Evolutionary conservation across 306 rosid genomes (phyloP).

Genomic region (Hippophae gyantsensis): DNA sequence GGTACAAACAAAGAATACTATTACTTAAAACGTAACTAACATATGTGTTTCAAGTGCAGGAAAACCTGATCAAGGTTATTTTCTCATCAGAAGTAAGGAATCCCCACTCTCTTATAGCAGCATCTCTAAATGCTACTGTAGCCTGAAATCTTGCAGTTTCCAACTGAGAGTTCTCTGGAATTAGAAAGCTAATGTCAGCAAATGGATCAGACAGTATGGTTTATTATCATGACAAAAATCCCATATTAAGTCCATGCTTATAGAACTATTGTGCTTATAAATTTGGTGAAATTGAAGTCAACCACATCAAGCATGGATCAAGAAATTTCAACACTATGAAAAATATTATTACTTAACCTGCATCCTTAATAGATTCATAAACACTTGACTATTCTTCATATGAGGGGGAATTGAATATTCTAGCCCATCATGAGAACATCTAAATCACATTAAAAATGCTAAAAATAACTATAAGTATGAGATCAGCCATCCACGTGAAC

Average conservation of each 20-base stretch:
- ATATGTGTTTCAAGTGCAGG: neutral
- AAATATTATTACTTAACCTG: neutral
- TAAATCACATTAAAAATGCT: no score
- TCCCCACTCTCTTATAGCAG: conserved; percentile 95
- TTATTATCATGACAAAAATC: neutral
- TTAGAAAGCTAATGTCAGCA: conserved; percentile 25
- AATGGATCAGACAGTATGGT: neutral
- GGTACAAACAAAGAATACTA: neutral
- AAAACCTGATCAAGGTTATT: conserved; percentile 72
- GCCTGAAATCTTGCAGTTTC: conserved; percentile 91
- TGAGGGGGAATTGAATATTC: no score
- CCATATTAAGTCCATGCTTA: neutral
- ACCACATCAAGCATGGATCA: neutral
- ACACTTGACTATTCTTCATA: neutral
- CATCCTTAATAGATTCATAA: neutral
- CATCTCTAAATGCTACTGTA: conserved; percentile 80
- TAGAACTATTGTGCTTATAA: neutral
- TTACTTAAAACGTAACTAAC: neutral
- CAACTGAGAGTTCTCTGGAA: conserved; percentile 69
- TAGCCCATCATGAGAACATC: no score
- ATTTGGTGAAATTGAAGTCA: neutral
- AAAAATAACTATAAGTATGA: no score
- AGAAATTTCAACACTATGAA: neutral
- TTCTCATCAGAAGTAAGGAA: conserved; percentile 59
- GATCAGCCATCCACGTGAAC: no score